Evolutionary conservation across 805 yeast species (phyloP), one percentile per base, ranked within the genome.

Genomic region (Dipodascopsis tothii): DNA sequence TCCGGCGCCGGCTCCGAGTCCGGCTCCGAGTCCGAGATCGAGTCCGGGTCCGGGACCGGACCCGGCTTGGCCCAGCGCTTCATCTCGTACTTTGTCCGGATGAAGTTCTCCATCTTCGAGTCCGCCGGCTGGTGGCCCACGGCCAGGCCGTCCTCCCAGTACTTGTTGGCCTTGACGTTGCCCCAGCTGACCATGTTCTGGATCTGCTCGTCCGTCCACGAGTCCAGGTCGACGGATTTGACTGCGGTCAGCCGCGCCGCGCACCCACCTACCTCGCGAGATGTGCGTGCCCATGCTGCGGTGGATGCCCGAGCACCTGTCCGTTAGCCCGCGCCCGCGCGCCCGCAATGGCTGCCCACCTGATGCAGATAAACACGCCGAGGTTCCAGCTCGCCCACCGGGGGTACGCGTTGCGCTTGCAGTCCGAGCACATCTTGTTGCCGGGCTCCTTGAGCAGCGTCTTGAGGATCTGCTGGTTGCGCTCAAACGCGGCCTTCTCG

Each of bases 321-420:
- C 4, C 2, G 19, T 35, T 21, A 28, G 33, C 4, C 4, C 19
- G 4, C 4, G 16, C 20, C 20, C 4, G 9, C 18, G 20, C 6
- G n/a, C 32, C 9, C 7, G n/a, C 11, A n/a, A 11, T 25, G 14
- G 9, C 17, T 11, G 27, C 55, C 14, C 35, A 58, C 54, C 70
- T 50, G 52, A 90, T 90, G 64, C 98, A 90, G 34, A 90, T 75
- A 58, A 92, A 88, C 44, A 92, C 78, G 20, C 98, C 98, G 42
- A 90, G 64, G 56, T 82, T 87, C 96, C 96, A 90, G 17, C 94
- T 81, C 7, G 97, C 96, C 98, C 98, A 90, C 43, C 97, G 74
- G 19, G 98, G 98, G 63, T 90, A 94, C 28, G 81, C 74, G 11
- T 90, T 74, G 0, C 79, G 73, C 63, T 92, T 90, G 66, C 98